Conservation (phyloP, 2,329 filamentous ascomycete species). For the Colletotrichum sojae region DNA sequence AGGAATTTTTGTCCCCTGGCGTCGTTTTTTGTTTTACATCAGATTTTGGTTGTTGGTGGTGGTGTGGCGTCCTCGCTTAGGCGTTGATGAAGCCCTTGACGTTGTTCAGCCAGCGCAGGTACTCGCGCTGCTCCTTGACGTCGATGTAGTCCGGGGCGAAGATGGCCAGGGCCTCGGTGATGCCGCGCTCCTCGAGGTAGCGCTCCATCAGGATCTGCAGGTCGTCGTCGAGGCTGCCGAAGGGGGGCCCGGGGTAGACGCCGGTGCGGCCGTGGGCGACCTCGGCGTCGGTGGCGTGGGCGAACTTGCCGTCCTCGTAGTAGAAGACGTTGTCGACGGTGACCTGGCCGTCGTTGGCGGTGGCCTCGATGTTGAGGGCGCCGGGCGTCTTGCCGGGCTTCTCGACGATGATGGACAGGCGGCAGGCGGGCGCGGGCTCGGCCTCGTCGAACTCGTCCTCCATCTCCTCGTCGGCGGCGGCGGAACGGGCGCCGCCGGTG, state of each 20-base stretch:
- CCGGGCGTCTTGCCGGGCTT: slow-evolving; percentile 80
- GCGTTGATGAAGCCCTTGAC: slow-evolving; percentile 89
- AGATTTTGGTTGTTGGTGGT: neutral
- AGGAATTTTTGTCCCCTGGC: slow-evolving; percentile 25
- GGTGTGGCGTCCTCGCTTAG: slow-evolving; percentile 53
- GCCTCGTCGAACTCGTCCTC: slow-evolving; percentile 60
- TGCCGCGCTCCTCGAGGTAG: slow-evolving; percentile 94
- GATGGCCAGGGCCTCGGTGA: slow-evolving; percentile 87
- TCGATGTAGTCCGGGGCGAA: slow-evolving; percentile 98
- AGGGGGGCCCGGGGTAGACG: slow-evolving; percentile 91
- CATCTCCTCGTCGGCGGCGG: slow-evolving; percentile 65
- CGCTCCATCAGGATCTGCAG: slow-evolving; percentile 92
- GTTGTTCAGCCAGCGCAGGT: slow-evolving; percentile 88
- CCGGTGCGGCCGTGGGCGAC: slow-evolving; percentile 82
- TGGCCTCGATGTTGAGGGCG: slow-evolving; percentile 87
- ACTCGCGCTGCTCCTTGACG: slow-evolving; percentile 98
- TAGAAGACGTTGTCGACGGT: slow-evolving; percentile 92
- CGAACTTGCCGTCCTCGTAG: slow-evolving; percentile 83
- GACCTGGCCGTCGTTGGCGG: slow-evolving; percentile 88
- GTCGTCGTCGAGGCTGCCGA: slow-evolving; percentile 95
- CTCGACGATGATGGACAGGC: slow-evolving; percentile 89
- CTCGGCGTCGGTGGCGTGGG: slow-evolving; percentile 82
- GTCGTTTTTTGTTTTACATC: slow-evolving; percentile 3
- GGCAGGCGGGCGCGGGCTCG: slow-evolving; percentile 80
- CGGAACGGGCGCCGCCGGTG: slow-evolving; percentile 69